Conservation (phyloP, 495 filamentous ascomycete species). For the Neurospora sp. region DNA sequence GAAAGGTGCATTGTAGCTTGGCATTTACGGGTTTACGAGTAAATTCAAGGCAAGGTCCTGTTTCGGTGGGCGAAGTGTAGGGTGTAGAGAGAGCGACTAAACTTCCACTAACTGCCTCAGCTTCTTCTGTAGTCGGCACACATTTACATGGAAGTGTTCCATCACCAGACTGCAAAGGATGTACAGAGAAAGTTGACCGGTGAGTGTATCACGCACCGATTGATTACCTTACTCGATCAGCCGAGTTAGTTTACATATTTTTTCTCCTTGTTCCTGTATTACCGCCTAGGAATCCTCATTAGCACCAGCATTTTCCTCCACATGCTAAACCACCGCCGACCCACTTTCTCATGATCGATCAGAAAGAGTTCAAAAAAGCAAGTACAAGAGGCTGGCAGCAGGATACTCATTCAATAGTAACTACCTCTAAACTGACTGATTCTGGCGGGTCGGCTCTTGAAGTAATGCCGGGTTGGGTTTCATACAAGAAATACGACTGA, state of each 20-base stretch:
- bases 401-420: neutral
- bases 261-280: neutral
- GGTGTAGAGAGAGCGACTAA: neutral
- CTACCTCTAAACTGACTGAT: neutral
- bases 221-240: neutral
- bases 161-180: neutral
- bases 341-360: neutral
- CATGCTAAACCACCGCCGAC: neutral
- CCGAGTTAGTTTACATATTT: neutral
- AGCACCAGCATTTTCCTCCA: neutral
- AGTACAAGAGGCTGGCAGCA: neutral
- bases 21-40: too few relatives aligned
- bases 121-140: neutral
- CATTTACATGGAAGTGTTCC: neutral
- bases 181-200: neutral
- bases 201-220: neutral
- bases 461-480: neutral
- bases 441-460: neutral
- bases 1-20: neutral
- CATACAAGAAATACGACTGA: neutral
- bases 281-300: neutral
- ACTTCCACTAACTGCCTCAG: neutral
- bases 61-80: neutral
- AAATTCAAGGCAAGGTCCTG: neutral
- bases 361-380: neutral